A percentile compares a stretch with the other conserved stretches of the same genome.
phyloP scores from a whole-genome alignment of 768 basidiomycete species.

The Paxillus ammoniavirescens region DNA sequence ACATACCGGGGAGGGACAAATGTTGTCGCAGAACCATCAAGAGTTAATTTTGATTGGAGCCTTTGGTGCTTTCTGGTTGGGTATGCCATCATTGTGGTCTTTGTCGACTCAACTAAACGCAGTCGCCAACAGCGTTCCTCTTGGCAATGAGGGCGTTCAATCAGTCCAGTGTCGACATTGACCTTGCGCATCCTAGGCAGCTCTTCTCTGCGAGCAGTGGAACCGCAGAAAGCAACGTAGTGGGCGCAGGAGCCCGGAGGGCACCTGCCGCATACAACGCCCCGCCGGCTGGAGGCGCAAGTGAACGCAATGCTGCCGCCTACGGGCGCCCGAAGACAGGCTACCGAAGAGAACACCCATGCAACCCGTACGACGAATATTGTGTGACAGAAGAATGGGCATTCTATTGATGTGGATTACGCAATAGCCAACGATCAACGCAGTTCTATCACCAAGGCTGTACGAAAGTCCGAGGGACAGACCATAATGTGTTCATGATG shows the following conservation, averaged over 20 bases:
- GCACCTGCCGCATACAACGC: conserved; percentile 20
- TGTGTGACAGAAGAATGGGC: conserved; percentile 74
- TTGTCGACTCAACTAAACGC: conserved; percentile 1
- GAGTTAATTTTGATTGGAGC: conserved; percentile 71
- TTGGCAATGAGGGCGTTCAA: conserved; percentile 41
- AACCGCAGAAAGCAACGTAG: conserved; percentile 33
- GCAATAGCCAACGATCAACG: background rate
- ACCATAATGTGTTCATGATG: background rate
- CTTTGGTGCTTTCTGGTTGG: conserved; percentile 74
- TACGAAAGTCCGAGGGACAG: background rate
- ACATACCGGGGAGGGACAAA: conserved; percentile 44
- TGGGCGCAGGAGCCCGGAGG: conserved; percentile 30
- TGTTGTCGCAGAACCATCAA: conserved; percentile 69
- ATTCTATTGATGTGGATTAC: conserved; percentile 35
- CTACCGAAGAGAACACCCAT: conserved; percentile 48
- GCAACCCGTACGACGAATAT: conserved; percentile 57
- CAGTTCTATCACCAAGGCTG: background rate
- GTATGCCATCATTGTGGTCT: conserved; percentile 39
- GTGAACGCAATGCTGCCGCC: conserved; percentile 29
- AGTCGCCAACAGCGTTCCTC: conserved; percentile 35
- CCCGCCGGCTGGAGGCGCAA: conserved; percentile 10
- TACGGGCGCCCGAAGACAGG: conserved; percentile 30
- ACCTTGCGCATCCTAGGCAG: conserved; percentile 28
- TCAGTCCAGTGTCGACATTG: conserved; percentile 29
- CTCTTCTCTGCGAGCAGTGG: conserved; percentile 35